Base-by-base conservation (phyloP, 768 basidiomycete genomes). In the Phylloporus arenicola region DNA sequence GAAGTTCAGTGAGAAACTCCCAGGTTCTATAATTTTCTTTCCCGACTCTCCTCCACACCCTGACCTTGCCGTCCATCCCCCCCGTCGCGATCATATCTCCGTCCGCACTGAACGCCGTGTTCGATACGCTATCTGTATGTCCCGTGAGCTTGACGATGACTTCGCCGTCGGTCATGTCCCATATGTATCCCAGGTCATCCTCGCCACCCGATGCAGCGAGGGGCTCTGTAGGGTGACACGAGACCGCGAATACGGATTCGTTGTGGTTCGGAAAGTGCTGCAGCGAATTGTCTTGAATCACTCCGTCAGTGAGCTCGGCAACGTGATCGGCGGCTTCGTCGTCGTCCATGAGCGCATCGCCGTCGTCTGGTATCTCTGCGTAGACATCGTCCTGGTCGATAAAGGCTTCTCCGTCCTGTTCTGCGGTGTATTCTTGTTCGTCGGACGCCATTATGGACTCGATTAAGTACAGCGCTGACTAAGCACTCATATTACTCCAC, bases 21-120 rank as follows among this genome's bases (percentile, higher is more conserved):
- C 96, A 99, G 46, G 72, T 79, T 53, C 74, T 79, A 71, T 83
- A 88, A 53, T 84, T 70, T 40, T 84, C 82, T 57, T 74, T 85
- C 5, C 83, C 86, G 13, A 92, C 86, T 60, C 92, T 75, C 63
- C 86, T 74, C 96, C 96, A 99, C 53, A 99, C 72, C 54, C 94
- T 77, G 34, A 97, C 85, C 65, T 83, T 85, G 9, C 96, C 96
- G 61, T 99, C 96, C 96, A 99, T 98, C 0, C 96, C 96, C 10
- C 95, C 96, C 0, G 94, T 96, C 14, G 94, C 84, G 50, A 94
- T 77, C 79, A 96, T 78, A 70, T 96, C 87, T 2, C 96, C 96
- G 64, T 98, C 95, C 1, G 73, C 60, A 64, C 83, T 95, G 79
- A 89, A 99, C 19, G 77, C 84, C 4, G 79, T 76, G 47, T 76